These are phyloP conservation scores for Colletotrichum melonis DNA, from an alignment of 2,329 filamentous ascomycete species.

Conservation along the genomic window DNA sequence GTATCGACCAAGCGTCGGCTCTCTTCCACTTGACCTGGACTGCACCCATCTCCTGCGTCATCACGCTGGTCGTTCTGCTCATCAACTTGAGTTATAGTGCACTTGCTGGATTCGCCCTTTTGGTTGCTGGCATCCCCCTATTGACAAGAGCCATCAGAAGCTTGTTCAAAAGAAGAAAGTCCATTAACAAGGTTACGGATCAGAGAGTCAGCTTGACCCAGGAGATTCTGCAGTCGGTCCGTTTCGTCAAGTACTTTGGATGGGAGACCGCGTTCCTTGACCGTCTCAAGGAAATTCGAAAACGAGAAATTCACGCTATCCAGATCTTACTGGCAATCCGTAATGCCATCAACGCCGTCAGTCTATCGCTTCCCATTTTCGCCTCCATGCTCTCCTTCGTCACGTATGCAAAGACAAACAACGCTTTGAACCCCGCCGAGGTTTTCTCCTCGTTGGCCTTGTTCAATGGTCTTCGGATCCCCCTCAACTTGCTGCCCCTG, in stretches of 20 bases:
- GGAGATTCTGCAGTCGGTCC: slow-evolving; percentile 89
- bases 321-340: slow-evolving; percentile 85
- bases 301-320: slow-evolving; percentile 83
- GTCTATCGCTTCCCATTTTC: slow-evolving; percentile 90
- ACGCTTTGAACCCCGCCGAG: slow-evolving; percentile 77
- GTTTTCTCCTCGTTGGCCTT: slow-evolving; percentile 94
- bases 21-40: slow-evolving; percentile 95
- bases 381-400: slow-evolving; percentile 97
- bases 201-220: slow-evolving; percentile 91
- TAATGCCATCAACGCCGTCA: slow-evolving; percentile 86
- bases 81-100: slow-evolving; percentile 93
- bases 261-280: slow-evolving; percentile 92
- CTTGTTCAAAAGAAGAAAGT: slow-evolving; percentile 78
- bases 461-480: slow-evolving; percentile 92
- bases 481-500: slow-evolving; percentile 87
- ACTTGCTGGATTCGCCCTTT: slow-evolving; percentile 85
- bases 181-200: slow-evolving; percentile 94
- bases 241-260: slow-evolving; percentile 96
- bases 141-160: slow-evolving; percentile 82
- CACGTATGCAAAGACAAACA: slow-evolving; percentile 76
- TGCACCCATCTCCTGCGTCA: slow-evolving; percentile 79
- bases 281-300: slow-evolving; percentile 79
- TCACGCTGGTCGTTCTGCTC: slow-evolving; percentile 83
- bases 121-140: slow-evolving; percentile 81
- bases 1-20: slow-evolving; percentile 87